Evolutionary conservation across 768 basidiomycete genomes (phyloP).

Genomic region (Collybia sp.): DNA sequence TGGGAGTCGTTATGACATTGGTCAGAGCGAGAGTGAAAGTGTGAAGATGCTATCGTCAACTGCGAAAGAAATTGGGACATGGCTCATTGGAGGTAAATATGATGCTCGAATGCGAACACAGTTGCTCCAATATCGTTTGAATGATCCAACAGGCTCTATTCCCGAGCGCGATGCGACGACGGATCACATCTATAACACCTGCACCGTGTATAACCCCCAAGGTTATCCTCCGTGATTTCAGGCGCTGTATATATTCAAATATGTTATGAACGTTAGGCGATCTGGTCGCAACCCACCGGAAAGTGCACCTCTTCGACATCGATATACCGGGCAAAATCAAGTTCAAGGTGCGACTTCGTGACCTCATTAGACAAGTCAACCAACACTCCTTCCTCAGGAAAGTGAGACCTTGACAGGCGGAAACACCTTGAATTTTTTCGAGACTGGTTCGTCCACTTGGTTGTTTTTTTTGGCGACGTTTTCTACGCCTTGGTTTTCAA

Average conservation of each 20-base stretch:
- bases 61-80: constrained; percentile 73
- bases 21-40: constrained; percentile 61
- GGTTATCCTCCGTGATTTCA: constrained; percentile 32
- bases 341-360: constrained; percentile 56
- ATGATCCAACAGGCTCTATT: constrained; percentile 70
- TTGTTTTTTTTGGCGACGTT: background rate
- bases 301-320: constrained; percentile 96
- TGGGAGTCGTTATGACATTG: constrained; percentile 54
- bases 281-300: constrained; percentile 84
- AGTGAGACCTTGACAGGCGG: constrained; percentile 86
- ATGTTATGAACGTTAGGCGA: constrained; percentile 46
- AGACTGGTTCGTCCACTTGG: constrained; percentile 70
- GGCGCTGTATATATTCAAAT: background rate
- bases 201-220: constrained; percentile 83
- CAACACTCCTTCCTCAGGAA: constrained; percentile 44
- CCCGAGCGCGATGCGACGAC: constrained; percentile 70
- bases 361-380: constrained; percentile 3
- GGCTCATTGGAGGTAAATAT: constrained; percentile 86
- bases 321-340: constrained; percentile 91
- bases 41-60: constrained; percentile 76
- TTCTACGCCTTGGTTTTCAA: constrained; percentile 1
- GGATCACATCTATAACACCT: constrained; percentile 86
- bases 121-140: background rate
- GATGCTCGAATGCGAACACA: background rate
- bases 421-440: constrained; percentile 68